Evolutionary conservation across 164 flowering plant species (phyloP), one percentile per base, ranked within the genome.

Genomic region (Platanus orientalis): DNA sequence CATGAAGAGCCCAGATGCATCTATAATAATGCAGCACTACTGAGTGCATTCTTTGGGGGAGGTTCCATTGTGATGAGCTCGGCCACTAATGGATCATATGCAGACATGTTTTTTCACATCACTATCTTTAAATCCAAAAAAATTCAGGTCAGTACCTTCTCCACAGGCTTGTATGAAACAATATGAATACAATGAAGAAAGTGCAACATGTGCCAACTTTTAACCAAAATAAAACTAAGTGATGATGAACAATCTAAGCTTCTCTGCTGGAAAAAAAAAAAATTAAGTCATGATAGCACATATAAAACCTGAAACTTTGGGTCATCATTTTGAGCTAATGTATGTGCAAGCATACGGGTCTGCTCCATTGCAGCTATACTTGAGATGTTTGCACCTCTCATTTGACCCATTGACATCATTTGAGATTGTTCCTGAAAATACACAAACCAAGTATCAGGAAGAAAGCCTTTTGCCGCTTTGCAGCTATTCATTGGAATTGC

Each of bases 241-340:
- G 9, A 32, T 32, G 9, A 32, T 32, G 39, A 32, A 32, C n/a
- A n/a, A n/a, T n/a, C n/a, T n/a, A 32, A 9, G 39, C 5, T 32
- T 32, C 39, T 9, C 5, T 32, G 39, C 39, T 32, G 5, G 5
- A 9, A 32, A 32, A 32, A 32, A n/a, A 47, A 1, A 47, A 47
- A 25, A 1, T 11, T 26, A 14, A 39, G 19, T n/a, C 59, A 25
- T 62, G 44, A 26, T 6, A 45, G 10, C 39, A 25, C 7, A 62
- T 23, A 62, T 42, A 36, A n/a, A 64, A 89, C 99, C 97, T 94
- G 97, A 76, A 94, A 94, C 67, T 91, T 91, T 40, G 96, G 99
- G 63, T 94, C 96, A 50, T 80, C 62, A 67, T 91, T 91, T 69
- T 88, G 96, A 68, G 96, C 84, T 66, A 94, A 72, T 29, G 99